phyloP scores from a whole-genome alignment of 1,139 yeast genomes.

The Pichiaceae sp. region DNA sequence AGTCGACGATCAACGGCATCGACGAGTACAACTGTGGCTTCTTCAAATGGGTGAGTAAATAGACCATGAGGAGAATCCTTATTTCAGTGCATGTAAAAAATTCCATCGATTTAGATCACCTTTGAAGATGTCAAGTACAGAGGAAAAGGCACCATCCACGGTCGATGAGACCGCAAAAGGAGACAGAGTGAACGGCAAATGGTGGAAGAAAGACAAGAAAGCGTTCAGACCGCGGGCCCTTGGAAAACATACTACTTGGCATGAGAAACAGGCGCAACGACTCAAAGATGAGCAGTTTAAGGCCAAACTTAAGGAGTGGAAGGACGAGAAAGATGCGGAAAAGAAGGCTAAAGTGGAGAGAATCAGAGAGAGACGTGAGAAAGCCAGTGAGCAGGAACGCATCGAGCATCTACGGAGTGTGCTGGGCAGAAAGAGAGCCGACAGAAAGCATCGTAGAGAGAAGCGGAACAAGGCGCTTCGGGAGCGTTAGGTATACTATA shows the following conservation, averaged over 20 bases:
- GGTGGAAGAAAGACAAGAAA: constrained; percentile 40
- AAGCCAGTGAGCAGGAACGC: constrained; percentile 67
- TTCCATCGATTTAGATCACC: not conserved
- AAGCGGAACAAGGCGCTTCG: constrained; percentile 74
- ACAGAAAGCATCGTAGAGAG: constrained; percentile 70
- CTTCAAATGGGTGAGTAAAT: constrained; percentile 31
- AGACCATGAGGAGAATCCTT: not conserved
- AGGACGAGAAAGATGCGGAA: constrained; percentile 52
- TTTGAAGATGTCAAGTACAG: constrained; percentile 3
- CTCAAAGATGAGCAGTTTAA: constrained; percentile 20
- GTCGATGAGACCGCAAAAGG: constrained; percentile 35
- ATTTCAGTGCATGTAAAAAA: too few relatives aligned
- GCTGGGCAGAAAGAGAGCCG: constrained; percentile 74
- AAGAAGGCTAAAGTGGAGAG: constrained; percentile 43
- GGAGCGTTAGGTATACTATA: constrained; percentile 32
- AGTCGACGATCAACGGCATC: too few relatives aligned
- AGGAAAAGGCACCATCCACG: constrained; percentile 2
- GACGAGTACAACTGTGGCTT: constrained; percentile 21
- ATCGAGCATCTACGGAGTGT: constrained; percentile 62
- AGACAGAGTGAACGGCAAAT: constrained; percentile 40
- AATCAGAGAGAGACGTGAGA: constrained; percentile 56
- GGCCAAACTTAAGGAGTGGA: constrained; percentile 38
- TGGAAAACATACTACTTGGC: constrained; percentile 22
- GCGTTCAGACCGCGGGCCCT: constrained; percentile 37
- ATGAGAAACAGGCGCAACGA: constrained; percentile 21